These are phyloP conservation scores for Colletotrichum brevisporum DNA, from an alignment of 2,329 filamentous ascomycete species.

Conservation along the genomic window DNA sequence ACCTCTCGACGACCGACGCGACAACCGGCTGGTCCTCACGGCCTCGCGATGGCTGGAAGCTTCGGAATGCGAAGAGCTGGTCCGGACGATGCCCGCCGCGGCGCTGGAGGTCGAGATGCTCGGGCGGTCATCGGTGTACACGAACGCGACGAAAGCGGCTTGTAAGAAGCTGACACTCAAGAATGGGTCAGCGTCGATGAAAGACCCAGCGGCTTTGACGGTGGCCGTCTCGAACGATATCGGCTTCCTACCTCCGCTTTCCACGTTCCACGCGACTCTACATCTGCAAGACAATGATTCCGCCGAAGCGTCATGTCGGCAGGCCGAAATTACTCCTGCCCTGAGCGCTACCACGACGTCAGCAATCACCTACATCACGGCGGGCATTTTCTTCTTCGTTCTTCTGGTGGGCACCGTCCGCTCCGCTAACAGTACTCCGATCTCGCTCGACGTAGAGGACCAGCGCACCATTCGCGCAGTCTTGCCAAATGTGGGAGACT, in stretches of 20 bases:
- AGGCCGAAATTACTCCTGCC: constrained; percentile 42
- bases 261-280: constrained; percentile 38
- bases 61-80: constrained; percentile 21
- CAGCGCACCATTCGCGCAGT: constrained; percentile 26
- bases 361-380: constrained; percentile 37
- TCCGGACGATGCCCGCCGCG: constrained; percentile 16
- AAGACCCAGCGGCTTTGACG: constrained; percentile 10
- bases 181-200: not conserved
- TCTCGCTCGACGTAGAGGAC: constrained; percentile 18
- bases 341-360: constrained; percentile 22
- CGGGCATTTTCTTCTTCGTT: constrained; percentile 42
- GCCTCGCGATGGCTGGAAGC: constrained; percentile 29
- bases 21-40: constrained; percentile 6
- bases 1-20: constrained; percentile 1
- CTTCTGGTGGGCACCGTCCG: constrained; percentile 36
- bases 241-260: constrained; percentile 30
- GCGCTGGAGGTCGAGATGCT: constrained; percentile 27
- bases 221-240: constrained; percentile 30
- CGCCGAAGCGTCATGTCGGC: constrained; percentile 32
- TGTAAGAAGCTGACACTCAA: constrained; percentile 9
- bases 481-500: constrained; percentile 59
- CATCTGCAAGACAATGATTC: constrained; percentile 24
- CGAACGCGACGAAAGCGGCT: constrained; percentile 4
- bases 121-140: constrained; percentile 24
- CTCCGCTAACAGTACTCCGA: constrained; percentile 21